Base-by-base conservation (phyloP, 2,329 filamentous ascomycete species). In the Trematosphaeria pertusa region DNA sequence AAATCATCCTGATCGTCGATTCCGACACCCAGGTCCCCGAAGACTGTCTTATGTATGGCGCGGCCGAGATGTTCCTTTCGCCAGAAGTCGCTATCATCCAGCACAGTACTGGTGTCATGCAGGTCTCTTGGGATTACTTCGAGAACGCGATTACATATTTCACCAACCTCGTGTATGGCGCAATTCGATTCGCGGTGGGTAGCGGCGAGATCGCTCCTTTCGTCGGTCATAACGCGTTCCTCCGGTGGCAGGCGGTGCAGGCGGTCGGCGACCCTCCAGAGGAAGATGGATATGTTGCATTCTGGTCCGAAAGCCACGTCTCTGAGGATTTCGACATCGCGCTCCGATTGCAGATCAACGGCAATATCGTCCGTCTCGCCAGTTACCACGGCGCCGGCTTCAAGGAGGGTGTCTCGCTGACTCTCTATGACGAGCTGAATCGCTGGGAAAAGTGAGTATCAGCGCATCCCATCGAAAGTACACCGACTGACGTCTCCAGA, bases 21-120 rank as follows among this genome's bases (percentile, higher is more conserved):
- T 56, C 55, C 2, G 54, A 56, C 15, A 52, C 48, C 32, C 53
- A 55, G 19, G 59, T 62, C 17, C 88, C 88, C 0, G 75, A 81
- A 35, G 88, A 91, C 68, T 91, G 88, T 64, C 78, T 91, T 48
- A 78, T 91, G n/a, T 87, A 91, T 65, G 87, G 87, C 34, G 87
- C 88, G 21, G 88, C 85, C 34, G 88, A 91, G 64, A 89, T 91
- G 87, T 87, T 90, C 64, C 84, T 87, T 62, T 88, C 86, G 2
- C 87, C 87, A 5, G 85, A 91, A 58, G 87, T 91, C 39, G 88
- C 85, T 41, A 82, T 91, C 74, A 87, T 91, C 63, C 70, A 91
- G 89, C 87, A 87, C 71, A 81, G 80, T 0, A 87, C 86, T 4
- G 57, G 55, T 45, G 59, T 90, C 48, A 89, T 91, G 87, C 84